These are phyloP conservation scores for Actinidia arguta DNA, from an alignment of 179 eudicot species.

Conservation along the genomic window DNA sequence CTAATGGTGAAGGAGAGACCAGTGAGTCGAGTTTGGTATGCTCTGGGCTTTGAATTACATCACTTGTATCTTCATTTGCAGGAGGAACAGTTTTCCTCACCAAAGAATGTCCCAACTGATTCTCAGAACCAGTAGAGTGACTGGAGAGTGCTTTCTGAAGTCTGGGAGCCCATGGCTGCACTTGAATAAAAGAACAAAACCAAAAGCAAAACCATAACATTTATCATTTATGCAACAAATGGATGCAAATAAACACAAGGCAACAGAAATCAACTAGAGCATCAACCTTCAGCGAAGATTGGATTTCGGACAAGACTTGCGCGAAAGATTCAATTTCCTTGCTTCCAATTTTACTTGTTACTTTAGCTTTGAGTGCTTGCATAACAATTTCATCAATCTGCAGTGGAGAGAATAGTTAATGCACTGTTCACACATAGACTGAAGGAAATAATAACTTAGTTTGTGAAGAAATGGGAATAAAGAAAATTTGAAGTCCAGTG, in stretches of 20 bases:
- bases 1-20: slow-evolving; percentile 94
- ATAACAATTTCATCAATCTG: slow-evolving; percentile 94
- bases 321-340: slow-evolving; percentile 73
- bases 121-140: slow-evolving; percentile 35
- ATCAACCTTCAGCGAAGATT: slow-evolving; percentile 67
- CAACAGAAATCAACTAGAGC: slow-evolving; percentile 19
- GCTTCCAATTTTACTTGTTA: slow-evolving; percentile 35
- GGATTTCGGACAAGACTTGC: slow-evolving; percentile 55
- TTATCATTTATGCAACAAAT: neutral
- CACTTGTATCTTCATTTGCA: slow-evolving; percentile 30
- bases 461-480: neutral
- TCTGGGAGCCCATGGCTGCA: slow-evolving; percentile 87
- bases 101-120: slow-evolving; percentile 35
- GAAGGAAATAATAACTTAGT: neutral
- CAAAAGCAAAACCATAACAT: neutral
- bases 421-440: neutral
- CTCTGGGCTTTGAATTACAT: slow-evolving; percentile 52
- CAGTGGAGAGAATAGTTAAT: slow-evolving; percentile 4
- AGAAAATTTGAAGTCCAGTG: neutral
- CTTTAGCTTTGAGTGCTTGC: slow-evolving; percentile 59
- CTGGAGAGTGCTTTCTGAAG: slow-evolving; percentile 57
- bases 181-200: neutral
- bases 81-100: slow-evolving; percentile 24
- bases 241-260: neutral
- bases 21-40: slow-evolving; percentile 52